Evolutionary conservation across 2,329 filamentous ascomycete species (phyloP).

Genomic region (Verticillium alfalfae): DNA sequence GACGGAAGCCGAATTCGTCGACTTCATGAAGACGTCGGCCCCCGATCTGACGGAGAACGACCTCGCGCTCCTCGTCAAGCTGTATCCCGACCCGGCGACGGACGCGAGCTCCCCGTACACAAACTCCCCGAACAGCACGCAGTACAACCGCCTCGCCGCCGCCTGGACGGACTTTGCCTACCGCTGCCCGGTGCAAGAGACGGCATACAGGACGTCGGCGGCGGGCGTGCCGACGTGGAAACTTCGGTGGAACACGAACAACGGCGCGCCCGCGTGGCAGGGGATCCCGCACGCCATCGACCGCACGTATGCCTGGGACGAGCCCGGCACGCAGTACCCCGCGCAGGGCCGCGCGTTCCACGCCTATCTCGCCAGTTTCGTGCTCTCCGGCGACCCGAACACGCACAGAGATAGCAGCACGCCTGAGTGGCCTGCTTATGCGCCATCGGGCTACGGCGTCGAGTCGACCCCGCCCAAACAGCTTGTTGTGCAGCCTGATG

Average conservation of each 20-base stretch:
- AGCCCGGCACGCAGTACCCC: conserved; percentile 24
- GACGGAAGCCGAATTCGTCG: conserved; percentile 28
- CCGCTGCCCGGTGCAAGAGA: conserved; percentile 36
- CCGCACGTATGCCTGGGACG: conserved; percentile 27
- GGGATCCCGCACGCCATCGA: conserved; percentile 32
- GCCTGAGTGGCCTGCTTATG: conserved; percentile 18
- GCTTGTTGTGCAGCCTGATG: conserved; percentile 22
- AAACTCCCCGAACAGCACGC: conserved; percentile 31
- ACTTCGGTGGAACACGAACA: conserved; percentile 28
- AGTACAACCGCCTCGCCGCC: conserved; percentile 36
- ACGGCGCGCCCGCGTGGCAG: conserved; percentile 23
- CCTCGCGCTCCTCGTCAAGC: conserved; percentile 15
- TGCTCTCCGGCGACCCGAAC: conserved; percentile 28
- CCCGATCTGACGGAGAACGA: conserved; percentile 21
- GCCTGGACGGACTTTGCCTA: conserved; percentile 39
- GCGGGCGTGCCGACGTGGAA: conserved; percentile 29
- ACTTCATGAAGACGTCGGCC: conserved; percentile 26
- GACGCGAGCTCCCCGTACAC: conserved; percentile 25
- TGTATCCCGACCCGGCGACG: conserved; percentile 28
- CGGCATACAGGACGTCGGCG: conserved; percentile 27
- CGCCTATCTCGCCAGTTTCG: conserved; percentile 28
- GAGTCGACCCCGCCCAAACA: conserved; percentile 19
- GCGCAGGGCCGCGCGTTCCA: conserved; percentile 28
- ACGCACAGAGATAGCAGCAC: conserved; percentile 11
- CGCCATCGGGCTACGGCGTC: conserved; percentile 15